Base-by-base conservation (phyloP, 192 early-diverging fungal genomes). In the Mortierella alpina region DNA sequence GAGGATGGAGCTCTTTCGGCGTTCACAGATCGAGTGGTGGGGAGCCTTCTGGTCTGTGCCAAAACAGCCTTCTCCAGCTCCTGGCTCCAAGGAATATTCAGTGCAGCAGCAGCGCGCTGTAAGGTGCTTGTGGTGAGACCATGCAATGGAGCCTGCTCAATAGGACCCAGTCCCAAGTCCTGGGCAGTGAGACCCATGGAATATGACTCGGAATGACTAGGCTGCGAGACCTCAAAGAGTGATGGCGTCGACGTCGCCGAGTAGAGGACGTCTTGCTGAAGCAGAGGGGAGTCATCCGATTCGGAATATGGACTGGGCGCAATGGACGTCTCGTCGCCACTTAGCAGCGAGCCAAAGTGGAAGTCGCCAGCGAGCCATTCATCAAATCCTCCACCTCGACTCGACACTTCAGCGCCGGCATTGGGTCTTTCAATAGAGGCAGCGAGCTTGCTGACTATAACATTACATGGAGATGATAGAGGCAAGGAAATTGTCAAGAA, bases 51-150 rank as follows among this genome's bases (percentile, higher is more conserved):
- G 22, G 62, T 57, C 40, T 63, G 71, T 41, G 14, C 52, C 18
- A 64, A 11, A 8, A 64, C 52, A 6, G 71, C 54, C 14, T 14
- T 56, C 39, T 63, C 47, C 5, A 73, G 59, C 20, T 73, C 71
- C 5, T 57, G 45, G 51, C 62, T 73, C 71, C 71, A 73, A 10
- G 71, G 71, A 42, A 73, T 65, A 18, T 73, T 73, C 44, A 73
- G 71, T 5, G 46, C 61, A 2, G 71, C 71, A 47, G 71, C 71
- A 4, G 71, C 71, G 7, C 47, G 54, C 63, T 73, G 71, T 10
- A 73, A 63, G 20, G 12, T 55, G 44, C 18, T 50, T 5, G 55
- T 58, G 10, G 71, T 57, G 17, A 64, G n/a, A n/a, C 55, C 62
- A 2, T 49, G 31, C 13, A 50, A 22, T 59, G 57, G 31, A 12